Conservation (phyloP, 2,329 filamentous ascomycete species). For the Trichoderma simmonsii region DNA sequence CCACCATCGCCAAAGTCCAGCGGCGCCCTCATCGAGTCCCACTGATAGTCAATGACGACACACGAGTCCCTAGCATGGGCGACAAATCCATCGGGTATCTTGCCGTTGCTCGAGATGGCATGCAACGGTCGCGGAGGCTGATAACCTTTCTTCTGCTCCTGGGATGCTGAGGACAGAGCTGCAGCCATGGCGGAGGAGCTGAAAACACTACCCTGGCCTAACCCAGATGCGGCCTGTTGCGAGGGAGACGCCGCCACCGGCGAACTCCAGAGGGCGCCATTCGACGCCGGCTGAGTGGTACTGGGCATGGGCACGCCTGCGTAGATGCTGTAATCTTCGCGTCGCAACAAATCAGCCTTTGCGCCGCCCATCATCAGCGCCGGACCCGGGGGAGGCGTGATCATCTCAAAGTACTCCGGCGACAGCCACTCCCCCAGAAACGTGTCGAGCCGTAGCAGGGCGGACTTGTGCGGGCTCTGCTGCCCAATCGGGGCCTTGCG, state of each 20-base stretch:
- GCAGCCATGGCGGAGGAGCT: constrained; percentile 33
- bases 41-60: constrained; percentile 84
- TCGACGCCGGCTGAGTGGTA: background rate
- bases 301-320: constrained; percentile 26
- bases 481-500: constrained; percentile 28
- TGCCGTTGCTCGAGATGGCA: constrained; percentile 73
- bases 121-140: constrained; percentile 76
- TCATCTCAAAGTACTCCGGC: constrained; percentile 88
- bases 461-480: constrained; percentile 46
- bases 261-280: constrained; percentile 34
- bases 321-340: constrained; percentile 63
- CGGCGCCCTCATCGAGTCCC: constrained; percentile 83
- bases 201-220: constrained; percentile 27
- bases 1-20: constrained; percentile 86
- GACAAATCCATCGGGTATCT: constrained; percentile 84
- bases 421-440: constrained; percentile 96
- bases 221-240: constrained; percentile 22
- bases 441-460: constrained; percentile 77
- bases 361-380: constrained; percentile 84
- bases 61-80: constrained; percentile 87
- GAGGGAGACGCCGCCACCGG: constrained; percentile 28
- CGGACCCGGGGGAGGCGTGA: constrained; percentile 82
- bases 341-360: constrained; percentile 79
- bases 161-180: constrained; percentile 32
- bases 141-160: constrained; percentile 51